These are phyloP conservation scores for Yamadazyma sp. DNA, from an alignment of 1,139 yeast genomes.

Conservation along the genomic window DNA sequence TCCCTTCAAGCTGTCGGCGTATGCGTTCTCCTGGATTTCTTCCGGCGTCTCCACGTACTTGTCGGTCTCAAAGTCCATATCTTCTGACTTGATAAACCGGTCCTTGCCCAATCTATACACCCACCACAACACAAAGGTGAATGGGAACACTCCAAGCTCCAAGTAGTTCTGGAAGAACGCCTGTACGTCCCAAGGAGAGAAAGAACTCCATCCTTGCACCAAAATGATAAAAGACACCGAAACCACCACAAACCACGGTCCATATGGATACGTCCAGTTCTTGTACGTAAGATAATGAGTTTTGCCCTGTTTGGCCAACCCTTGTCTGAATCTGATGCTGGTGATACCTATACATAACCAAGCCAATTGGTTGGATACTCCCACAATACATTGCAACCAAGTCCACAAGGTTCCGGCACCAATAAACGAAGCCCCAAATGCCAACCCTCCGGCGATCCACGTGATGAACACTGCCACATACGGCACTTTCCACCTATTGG, in stretches of 20 bases:
- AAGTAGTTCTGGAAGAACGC: conserved; percentile 38
- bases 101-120: conserved; percentile 45
- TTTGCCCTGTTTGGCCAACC: conserved; percentile 36
- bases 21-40: conserved; percentile 41
- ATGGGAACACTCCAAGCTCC: conserved; percentile 41
- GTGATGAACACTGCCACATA: conserved; percentile 41
- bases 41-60: conserved; percentile 52
- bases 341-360: conserved; percentile 45
- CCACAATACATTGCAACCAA: conserved; percentile 47
- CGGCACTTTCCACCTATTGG: conserved; percentile 38
- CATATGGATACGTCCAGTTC: conserved; percentile 46
- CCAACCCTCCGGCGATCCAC: conserved; percentile 43
- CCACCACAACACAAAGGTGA: conserved; percentile 44
- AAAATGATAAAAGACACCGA: conserved; percentile 36
- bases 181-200: conserved; percentile 45
- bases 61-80: conserved; percentile 66
- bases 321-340: conserved; percentile 41
- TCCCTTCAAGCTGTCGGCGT: conserved; percentile 43
- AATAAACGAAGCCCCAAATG: conserved; percentile 44
- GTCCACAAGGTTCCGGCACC: conserved; percentile 45
- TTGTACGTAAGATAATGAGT: conserved; percentile 33
- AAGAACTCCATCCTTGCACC: conserved; percentile 52
- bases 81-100: conserved; percentile 44
- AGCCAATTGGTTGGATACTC: conserved; percentile 42
- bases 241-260: conserved; percentile 40